Evolutionary conservation across 2,329 filamentous ascomycete species (phyloP).

Genomic region (Exophiala dermatitidis): DNA sequence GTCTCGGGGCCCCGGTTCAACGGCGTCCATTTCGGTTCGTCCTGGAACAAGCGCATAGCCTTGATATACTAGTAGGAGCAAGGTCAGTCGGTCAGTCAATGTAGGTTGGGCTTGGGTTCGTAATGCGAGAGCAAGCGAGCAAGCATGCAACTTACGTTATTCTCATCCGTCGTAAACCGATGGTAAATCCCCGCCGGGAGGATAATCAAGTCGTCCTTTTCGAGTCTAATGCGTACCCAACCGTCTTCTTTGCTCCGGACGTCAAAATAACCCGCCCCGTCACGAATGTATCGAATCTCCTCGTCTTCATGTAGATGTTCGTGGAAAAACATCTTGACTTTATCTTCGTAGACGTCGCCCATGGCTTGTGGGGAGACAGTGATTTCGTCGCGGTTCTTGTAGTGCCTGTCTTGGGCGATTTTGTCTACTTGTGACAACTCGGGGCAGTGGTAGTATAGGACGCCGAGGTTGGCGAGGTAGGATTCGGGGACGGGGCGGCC

Average conservation of each 20-base stretch:
- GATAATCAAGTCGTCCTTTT: slow-evolving; percentile 85
- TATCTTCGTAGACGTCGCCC: slow-evolving; percentile 82
- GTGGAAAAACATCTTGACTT: slow-evolving; percentile 87
- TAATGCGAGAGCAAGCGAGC: no score
- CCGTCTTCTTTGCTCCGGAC: slow-evolving; percentile 73
- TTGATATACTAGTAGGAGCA: slow-evolving; percentile 65
- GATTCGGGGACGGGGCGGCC: slow-evolving; percentile 58
- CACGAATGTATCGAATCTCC: slow-evolving; percentile 91
- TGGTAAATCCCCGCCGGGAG: slow-evolving; percentile 94
- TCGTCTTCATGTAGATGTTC: slow-evolving; percentile 98
- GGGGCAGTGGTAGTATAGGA: slow-evolving; percentile 66
- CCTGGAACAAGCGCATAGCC: slow-evolving; percentile 94
- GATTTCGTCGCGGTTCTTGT: slow-evolving; percentile 93
- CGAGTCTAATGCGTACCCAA: slow-evolving; percentile 80
- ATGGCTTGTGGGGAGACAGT: slow-evolving; percentile 78
- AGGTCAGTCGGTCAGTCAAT: slow-evolving; percentile 1
- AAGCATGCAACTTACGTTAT: slow-evolving; percentile 60
- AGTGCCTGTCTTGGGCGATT: slow-evolving; percentile 67
- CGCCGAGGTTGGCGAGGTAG: slow-evolving; percentile 67
- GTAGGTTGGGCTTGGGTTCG: neutral
- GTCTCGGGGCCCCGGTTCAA: slow-evolving; percentile 72
- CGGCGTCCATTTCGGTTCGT: slow-evolving; percentile 97
- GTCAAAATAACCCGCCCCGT: slow-evolving; percentile 86
- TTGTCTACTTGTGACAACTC: slow-evolving; percentile 61
- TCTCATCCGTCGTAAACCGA: slow-evolving; percentile 87